Conservation (phyloP, 805 yeast genomes). For the Debaryomyces maramus region DNA sequence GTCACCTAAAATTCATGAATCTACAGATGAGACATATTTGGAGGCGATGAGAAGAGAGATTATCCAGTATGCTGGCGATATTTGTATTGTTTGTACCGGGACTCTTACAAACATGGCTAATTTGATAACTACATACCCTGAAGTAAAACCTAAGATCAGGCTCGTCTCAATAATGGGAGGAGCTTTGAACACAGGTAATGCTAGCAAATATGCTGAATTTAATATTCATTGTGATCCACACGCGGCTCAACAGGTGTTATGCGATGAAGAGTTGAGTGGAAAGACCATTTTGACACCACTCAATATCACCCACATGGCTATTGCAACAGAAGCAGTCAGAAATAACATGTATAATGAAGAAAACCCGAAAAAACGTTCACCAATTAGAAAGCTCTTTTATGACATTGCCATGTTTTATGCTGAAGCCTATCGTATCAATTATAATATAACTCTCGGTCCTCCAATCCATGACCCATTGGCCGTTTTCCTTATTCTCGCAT, state of each 20-base stretch:
- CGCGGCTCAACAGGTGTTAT: constrained; percentile 63
- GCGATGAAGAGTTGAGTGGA: constrained; percentile 44
- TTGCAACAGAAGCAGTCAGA: constrained; percentile 39
- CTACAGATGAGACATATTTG: constrained; percentile 26
- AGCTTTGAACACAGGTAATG: constrained; percentile 50
- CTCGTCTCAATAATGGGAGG: constrained; percentile 80
- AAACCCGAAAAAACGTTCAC: constrained; percentile 28
- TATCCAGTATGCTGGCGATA: constrained; percentile 41
- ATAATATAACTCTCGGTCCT: constrained; percentile 51
- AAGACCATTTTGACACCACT: constrained; percentile 62
- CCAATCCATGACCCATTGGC: constrained; percentile 84
- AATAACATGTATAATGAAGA: constrained; percentile 29
- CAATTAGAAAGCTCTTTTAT: constrained; percentile 41
- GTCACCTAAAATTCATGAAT: constrained; percentile 31
- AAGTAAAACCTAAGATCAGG: constrained; percentile 47
- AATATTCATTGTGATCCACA: constrained; percentile 74
- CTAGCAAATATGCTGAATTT: constrained; percentile 64
- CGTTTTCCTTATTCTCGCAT: constrained; percentile 54
- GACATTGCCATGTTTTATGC: constrained; percentile 24
- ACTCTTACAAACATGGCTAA: constrained; percentile 71
- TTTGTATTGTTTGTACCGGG: constrained; percentile 73
- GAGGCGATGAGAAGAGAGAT: constrained; percentile 47
- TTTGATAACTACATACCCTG: constrained; percentile 56
- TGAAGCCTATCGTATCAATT: constrained; percentile 10
- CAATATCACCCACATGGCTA: constrained; percentile 67